Base-by-base conservation (phyloP, 1,284 basidiomycete species). In the Earliella scabrosa region DNA sequence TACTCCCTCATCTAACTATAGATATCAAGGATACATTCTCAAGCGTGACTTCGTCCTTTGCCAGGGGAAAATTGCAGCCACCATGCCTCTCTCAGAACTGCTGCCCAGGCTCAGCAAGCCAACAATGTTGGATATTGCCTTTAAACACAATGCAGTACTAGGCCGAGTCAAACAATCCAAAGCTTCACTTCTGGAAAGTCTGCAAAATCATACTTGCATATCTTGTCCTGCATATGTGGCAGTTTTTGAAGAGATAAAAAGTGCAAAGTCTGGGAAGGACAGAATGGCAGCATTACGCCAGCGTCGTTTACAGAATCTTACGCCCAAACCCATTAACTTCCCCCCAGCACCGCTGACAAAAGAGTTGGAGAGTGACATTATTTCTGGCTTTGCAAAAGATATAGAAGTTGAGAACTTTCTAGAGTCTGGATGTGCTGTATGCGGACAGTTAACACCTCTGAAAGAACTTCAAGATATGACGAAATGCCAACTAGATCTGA, bases 371-470 rank as follows among this genome's bases (percentile, higher is more conserved):
- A 27, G 20, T 27, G 14, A 10, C 16, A 31, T 45, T 6, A 18
- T 45, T 6, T 2, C 3, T 7, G 43, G 26, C 6, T 45, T 29
- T 31, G 24, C 43, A 18, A 5, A 57, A 11, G 59, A 45, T 3
- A 20, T 53, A 2, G 1, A n/a, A 4, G 23, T 45, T 16, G 38
- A 54, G 20, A 46, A 54, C 10, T n/a, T 57, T 26, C 7, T 45
- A 18, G 59, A 60, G 26, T 26, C 21, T 20, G 50, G 47, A 20
- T 60, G 59, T 45, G 41, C 55, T 10, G 59, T 57, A 2, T 60
- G 59, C 49, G 51, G 46, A 14, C 31, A 27, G 18, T 39, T 60
- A 16, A 44, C 43, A 16, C 13, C 6, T 1, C n/a, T 11, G 5
- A 29, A 26, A n/a, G n/a, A 45, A 7, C 24, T 46, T 21, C 14